Evolutionary conservation across 345 rosid genomes (phyloP).

Genomic region (Gossypium mustelinum): DNA sequence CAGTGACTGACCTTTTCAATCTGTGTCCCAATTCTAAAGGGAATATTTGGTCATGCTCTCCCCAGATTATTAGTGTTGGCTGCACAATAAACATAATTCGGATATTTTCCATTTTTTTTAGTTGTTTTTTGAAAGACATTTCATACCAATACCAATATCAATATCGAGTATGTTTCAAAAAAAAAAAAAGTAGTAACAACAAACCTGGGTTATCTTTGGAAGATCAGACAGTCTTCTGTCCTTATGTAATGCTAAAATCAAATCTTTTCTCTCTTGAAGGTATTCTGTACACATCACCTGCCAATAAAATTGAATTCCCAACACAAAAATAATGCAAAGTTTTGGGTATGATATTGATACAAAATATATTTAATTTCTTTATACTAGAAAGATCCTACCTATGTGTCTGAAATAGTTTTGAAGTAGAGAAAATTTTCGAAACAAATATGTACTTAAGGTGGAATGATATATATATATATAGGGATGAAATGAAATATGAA

Average conservation of each 20-base stretch:
- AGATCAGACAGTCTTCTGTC: slow-evolving; percentile 63
- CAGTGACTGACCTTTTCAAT: slow-evolving; percentile 52
- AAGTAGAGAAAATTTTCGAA: too few species aligned
- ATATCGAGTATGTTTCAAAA: too few species aligned
- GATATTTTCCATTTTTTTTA: too few species aligned
- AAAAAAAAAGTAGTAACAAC: not conserved
- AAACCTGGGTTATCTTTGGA: slow-evolving; percentile 72
- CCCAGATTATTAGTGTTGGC: slow-evolving; percentile 76
- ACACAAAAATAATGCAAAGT: not conserved
- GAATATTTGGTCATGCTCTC: slow-evolving; percentile 75
- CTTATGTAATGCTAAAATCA: slow-evolving; percentile 63
- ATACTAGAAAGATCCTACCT: too few species aligned
- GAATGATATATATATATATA: too few species aligned
- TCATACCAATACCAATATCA: too few species aligned
- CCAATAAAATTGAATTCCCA: slow-evolving; percentile 9
- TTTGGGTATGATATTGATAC: too few species aligned
- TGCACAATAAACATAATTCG: slow-evolving; percentile 25
- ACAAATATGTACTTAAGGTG: too few species aligned
- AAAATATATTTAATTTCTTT: too few species aligned
- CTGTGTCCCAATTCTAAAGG: slow-evolving; percentile 78
- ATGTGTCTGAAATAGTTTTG: too few species aligned
- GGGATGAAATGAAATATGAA: not conserved
- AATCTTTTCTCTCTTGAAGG: slow-evolving; percentile 65
- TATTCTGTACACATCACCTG: slow-evolving; percentile 82
- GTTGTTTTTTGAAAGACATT: too few species aligned